phyloP scores from a whole-genome alignment of 345 rosid genomes.

The Camelina sativa region DNA sequence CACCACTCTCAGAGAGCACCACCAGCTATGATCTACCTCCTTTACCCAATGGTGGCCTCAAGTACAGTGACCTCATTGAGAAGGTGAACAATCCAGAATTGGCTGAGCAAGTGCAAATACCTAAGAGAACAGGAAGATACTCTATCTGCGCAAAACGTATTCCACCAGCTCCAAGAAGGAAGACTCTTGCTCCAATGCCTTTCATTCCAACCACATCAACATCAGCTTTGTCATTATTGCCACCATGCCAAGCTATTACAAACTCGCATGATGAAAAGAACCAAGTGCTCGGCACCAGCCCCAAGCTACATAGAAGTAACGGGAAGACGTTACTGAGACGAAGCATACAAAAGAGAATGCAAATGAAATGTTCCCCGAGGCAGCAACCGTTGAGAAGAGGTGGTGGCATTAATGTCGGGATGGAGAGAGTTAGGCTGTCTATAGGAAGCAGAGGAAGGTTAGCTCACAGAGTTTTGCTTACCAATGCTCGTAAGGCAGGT shows the following conservation, averaged over 20 bases:
- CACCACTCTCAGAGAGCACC: conserved; percentile 51
- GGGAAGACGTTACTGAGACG: conserved; percentile 66
- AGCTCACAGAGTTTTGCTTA: conserved; percentile 61
- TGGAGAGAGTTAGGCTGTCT: conserved; percentile 82
- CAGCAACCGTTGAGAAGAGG: conserved; percentile 71
- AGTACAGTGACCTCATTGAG: conserved; percentile 57
- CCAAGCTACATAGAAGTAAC: conserved; percentile 54
- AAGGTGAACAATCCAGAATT: conserved; percentile 78
- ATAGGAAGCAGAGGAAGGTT: conserved; percentile 84
- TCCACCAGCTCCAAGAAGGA: conserved; percentile 59
- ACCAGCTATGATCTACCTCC: conserved; percentile 50
- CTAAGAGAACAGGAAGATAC: conserved; percentile 72
- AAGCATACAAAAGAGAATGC: conserved; percentile 76
- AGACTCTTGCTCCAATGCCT: conserved; percentile 55
- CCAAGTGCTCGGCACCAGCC: conserved; percentile 57
- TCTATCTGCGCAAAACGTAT: conserved; percentile 61
- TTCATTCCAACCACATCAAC: conserved; percentile 41
- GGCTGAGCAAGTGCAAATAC: conserved; percentile 56
- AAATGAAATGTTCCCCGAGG: conserved; percentile 48
- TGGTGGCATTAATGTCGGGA: conserved; percentile 80
- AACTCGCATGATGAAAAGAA: conserved; percentile 50
- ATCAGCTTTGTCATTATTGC: conserved; percentile 38
- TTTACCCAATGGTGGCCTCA: conserved; percentile 47
- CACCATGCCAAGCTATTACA: conserved; percentile 39
- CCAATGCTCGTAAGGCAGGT: conserved; percentile 64